Base-by-base conservation (phyloP, 2,329 filamentous ascomycete genomes). In the Botryotinia globosa region DNA sequence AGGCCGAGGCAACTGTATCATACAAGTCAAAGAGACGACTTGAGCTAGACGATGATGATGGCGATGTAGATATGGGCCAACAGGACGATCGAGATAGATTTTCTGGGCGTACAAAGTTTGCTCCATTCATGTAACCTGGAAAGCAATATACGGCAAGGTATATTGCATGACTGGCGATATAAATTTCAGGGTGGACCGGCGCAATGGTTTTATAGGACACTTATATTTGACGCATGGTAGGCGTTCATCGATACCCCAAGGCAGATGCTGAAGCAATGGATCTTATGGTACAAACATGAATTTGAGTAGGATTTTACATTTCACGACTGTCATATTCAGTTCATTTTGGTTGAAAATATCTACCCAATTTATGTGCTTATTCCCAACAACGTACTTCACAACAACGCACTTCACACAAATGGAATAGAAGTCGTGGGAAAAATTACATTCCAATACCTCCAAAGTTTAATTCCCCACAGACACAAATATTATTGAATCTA, bases 21-120 rank as follows among this genome's bases (percentile, higher is more conserved):
- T 63, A 62, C 3, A 63, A 56, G 34, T 32, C 44, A 18, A 79
- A 79, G 66, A 74, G 78, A 59, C 66, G 74, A 34, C 73, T 76
- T 56, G 68, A 75, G 18, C 71, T 58, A 14, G 72, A 72, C 9
- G 76, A 75, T 22, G 76, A 76, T 16, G 76, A 75, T 20, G 76
- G 75, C 6, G 76, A 75, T 45, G 71, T 75, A 51, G 73, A 78
- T 22, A 77, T 80, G 72, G 79, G 80, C 42, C 73, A 77, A 58
- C 39, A 63, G 48, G 77, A 81, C 67, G 81, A 83, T 72, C 72
- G 72, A 45, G 81, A 76, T 12, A 77, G 81, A 59, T 83, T 81
- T 72, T 48, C 66, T 22, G 75, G 79, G 44, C 77, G 82, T 8
- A 51, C 58, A 16, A 65, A 54, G 0, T 82, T 81, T 70, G 72